Conservation (phyloP, 306 rosid genomes). For the Abrus pulchellus region DNA sequence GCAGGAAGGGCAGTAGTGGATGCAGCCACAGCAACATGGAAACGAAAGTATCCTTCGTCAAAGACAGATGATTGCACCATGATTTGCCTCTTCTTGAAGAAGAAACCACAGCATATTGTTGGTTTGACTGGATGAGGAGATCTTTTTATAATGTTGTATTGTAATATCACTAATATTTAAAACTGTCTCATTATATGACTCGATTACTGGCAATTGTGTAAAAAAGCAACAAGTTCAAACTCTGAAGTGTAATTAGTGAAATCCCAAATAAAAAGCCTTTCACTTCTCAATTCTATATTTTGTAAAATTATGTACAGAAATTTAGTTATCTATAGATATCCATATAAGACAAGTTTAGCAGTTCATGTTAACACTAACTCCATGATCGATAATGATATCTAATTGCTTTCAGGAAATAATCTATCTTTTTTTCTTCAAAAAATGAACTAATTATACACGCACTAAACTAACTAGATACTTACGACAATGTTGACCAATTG, state of each 20-base stretch:
- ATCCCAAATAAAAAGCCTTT: background rate
- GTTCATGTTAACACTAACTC: too few relatives aligned
- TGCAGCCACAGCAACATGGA: slow-evolving; percentile 62
- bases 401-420: background rate
- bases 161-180: background rate
- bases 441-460: background rate
- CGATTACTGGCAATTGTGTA: too few relatives aligned
- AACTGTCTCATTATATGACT: too few relatives aligned
- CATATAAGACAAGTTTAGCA: background rate
- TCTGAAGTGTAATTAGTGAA: background rate
- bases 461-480: background rate
- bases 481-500: background rate
- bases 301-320: background rate
- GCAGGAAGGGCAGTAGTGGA: slow-evolving; percentile 65
- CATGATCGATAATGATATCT: background rate
- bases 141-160: background rate
- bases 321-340: slow-evolving; percentile 8
- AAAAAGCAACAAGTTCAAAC: background rate
- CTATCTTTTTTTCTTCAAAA: too few relatives aligned
- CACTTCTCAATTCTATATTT: slow-evolving; percentile 4
- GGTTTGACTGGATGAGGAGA: background rate
- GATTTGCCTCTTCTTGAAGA: slow-evolving; percentile 59
- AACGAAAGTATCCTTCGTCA: slow-evolving; percentile 49
- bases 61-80: slow-evolving; percentile 66
- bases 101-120: background rate